A percentile compares a stretch with the other conserved stretches of the same genome.
Conservation (phyloP, 495 filamentous ascomycete genomes). For the Penicillium paxilli region DNA sequence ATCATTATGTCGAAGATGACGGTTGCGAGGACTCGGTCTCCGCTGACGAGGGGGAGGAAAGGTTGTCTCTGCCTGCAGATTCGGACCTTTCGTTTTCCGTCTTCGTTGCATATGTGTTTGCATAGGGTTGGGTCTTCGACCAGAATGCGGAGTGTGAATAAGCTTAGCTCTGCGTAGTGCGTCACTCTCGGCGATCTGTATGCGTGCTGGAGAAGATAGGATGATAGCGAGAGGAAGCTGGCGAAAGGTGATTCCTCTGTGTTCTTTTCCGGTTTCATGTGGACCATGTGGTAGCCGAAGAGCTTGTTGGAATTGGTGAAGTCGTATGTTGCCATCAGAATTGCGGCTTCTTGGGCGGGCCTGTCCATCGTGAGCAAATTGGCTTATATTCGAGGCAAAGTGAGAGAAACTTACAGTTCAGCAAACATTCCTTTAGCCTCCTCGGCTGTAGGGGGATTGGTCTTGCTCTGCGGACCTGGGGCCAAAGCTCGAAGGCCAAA, state of each 20-base stretch:
- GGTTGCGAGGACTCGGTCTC: slow-evolving; percentile 69
- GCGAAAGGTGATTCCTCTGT: slow-evolving; percentile 74
- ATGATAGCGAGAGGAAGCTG: slow-evolving; percentile 82
- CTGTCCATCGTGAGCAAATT: slow-evolving; percentile 47
- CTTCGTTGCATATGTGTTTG: slow-evolving; percentile 82
- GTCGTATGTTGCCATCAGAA: slow-evolving; percentile 86
- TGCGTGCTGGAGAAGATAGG: slow-evolving; percentile 91
- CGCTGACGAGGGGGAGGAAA: slow-evolving; percentile 72
- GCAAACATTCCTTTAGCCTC: slow-evolving; percentile 78
- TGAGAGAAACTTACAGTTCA: slow-evolving; percentile 49
- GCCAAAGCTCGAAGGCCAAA: slow-evolving; percentile 80
- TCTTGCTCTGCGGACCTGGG: slow-evolving; percentile 58
- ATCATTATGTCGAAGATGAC: slow-evolving; percentile 81
- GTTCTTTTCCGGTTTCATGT: slow-evolving; percentile 58
- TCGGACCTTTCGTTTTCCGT: slow-evolving; percentile 71
- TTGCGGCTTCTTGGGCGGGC: slow-evolving; percentile 73
- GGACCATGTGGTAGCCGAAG: slow-evolving; percentile 83
- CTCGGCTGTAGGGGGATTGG: slow-evolving; percentile 59
- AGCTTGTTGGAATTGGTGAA: slow-evolving; percentile 94
- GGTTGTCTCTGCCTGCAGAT: slow-evolving; percentile 90
- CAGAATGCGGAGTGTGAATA: slow-evolving; percentile 81
- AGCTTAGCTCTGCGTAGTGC: slow-evolving; percentile 77
- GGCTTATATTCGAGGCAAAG: background rate
- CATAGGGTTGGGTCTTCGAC: slow-evolving; percentile 84
- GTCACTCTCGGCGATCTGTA: slow-evolving; percentile 76